Conservation (phyloP, 192 early-diverging fungal species). For the Coemansia sp. region DNA sequence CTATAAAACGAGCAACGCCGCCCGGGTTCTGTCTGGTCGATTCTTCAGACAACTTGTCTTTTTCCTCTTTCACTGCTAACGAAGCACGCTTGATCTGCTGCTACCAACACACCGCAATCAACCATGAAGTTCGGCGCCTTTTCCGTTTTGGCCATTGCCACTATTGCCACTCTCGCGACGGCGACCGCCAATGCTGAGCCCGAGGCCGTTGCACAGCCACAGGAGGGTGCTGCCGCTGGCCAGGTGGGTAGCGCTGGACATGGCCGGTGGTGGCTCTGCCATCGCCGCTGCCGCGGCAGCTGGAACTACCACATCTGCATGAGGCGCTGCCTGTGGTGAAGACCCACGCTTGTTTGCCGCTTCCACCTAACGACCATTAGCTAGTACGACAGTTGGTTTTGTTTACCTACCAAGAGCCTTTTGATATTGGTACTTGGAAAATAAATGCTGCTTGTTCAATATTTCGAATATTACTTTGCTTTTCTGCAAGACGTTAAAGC, state of each 20-base stretch:
- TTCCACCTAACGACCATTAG: background rate
- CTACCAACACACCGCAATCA: background rate
- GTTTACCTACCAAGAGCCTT: too few relatives aligned
- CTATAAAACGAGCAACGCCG: background rate
- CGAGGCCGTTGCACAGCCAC: background rate
- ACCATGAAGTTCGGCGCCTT: background rate
- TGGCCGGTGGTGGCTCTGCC: background rate
- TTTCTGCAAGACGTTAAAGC: background rate
- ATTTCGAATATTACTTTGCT: too few relatives aligned
- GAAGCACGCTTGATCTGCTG: background rate
- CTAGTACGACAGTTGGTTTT: background rate
- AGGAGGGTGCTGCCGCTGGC: background rate
- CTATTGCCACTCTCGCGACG: background rate
- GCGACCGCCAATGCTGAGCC: background rate
- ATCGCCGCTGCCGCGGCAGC: background rate
- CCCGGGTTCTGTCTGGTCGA: background rate
- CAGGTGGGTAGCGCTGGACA: background rate
- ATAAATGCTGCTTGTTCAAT: background rate
- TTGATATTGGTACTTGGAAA: too few relatives aligned
- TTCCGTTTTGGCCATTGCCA: background rate
- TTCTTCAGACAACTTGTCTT: constrained; percentile 8
- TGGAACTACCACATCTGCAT: constrained; percentile 17
- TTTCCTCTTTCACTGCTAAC: background rate
- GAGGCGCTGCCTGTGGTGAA: constrained; percentile 8
- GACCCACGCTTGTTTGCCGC: background rate